Base-by-base conservation (phyloP, 2,329 filamentous ascomycete species). In the Chrysoporthe cubensis region DNA sequence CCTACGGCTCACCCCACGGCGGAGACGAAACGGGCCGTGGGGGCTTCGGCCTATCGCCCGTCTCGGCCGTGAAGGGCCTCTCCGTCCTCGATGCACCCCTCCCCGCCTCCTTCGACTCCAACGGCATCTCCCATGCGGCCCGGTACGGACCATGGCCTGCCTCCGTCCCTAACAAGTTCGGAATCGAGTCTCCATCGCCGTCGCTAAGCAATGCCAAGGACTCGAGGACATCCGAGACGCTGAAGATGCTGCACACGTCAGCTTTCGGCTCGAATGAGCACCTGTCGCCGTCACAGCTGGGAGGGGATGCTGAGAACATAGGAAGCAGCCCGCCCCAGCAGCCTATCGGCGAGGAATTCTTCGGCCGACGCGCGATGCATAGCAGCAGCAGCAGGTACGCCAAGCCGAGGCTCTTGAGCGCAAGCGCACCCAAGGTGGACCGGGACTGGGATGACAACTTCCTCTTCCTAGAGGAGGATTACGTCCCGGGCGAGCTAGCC, bases 41-140 rank as follows among this genome's bases (percentile, higher is more conserved):
- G 43, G 88, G 91, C n/a, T 84, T 94, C 50, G 91, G 91, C 34
- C 86, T 96, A 64, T 97, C 94, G 16, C 93, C 94, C 0, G 86
- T 86, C 62, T 82, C 84, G 54, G 87, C 88, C 73, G 88, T 88
- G 64, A 90, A 88, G 73, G 87, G 86, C 2, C 78, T 97, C n/a
- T 96, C 92, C n/a, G 92, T 96, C 16, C 86, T 97, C 71, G 95
- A 98, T 80, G 96, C 94, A 2, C 94, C 93, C 18, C 86, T 98
- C 9, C 96, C 96, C 1, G 93, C 94, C 9, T 98, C 95, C 0
- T 97, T 98, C 77, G 96, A 98, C 79, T 97, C 94, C 74, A 96
- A 97, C 75, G 95, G 94, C 62, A 92, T 97, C 64, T 97, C 94
- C 13, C 92, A 95, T 77, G 94, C 93, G 70, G 94, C 95, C 21